These are phyloP conservation scores for Byssothecium circinans DNA, from an alignment of 2,329 filamentous ascomycete species.

Conservation along the genomic window DNA sequence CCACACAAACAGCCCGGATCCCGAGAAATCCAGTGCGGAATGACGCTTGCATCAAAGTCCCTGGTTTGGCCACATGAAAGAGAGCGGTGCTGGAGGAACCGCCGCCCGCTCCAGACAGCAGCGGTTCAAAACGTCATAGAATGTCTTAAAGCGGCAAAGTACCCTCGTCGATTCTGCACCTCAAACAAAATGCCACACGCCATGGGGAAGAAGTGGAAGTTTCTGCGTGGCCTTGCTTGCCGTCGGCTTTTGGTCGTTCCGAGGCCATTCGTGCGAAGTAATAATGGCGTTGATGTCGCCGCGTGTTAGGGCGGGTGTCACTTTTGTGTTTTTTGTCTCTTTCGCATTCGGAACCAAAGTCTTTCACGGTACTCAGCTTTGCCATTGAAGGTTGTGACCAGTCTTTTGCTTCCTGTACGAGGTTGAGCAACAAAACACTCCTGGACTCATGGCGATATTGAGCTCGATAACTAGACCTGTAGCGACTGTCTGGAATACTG, in stretches of 20 bases:
- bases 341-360: constrained; percentile 2
- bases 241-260: constrained; percentile 15
- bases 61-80: neutral
- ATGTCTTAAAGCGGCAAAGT: constrained; percentile 39
- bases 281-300: constrained; percentile 1
- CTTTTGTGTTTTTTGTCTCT: constrained; percentile 1
- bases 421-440: neutral
- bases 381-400: neutral
- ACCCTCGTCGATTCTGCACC: constrained; percentile 32
- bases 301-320: neutral
- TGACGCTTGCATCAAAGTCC: no score
- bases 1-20: no score
- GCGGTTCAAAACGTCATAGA: constrained; percentile 37
- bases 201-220: constrained; percentile 17
- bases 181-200: constrained; percentile 33
- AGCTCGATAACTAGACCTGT: constrained; percentile 43
- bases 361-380: neutral
- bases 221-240: neutral
- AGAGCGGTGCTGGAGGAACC: neutral
- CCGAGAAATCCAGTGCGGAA: no score
- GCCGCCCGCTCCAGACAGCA: neutral
- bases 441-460: constrained; percentile 37
- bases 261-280: constrained; percentile 4
- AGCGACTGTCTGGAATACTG: constrained; percentile 45
- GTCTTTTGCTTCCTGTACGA: neutral